Conservation (phyloP, 371 early-diverging fungal species). For the Mortierella sp. region DNA sequence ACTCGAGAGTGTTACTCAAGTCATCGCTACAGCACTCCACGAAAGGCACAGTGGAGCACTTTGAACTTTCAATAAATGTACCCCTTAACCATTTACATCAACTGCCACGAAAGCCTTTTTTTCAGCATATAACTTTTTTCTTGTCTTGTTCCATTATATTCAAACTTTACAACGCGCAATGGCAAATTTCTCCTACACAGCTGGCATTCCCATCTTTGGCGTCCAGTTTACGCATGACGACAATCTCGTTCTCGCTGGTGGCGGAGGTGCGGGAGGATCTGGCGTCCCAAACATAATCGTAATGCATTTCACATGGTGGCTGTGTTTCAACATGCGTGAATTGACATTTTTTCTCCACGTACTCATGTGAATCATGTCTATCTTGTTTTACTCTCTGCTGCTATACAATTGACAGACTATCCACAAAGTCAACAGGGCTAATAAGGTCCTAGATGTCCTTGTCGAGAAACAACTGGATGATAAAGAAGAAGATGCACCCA, state of each 20-base stretch:
- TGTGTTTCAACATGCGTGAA: not conserved
- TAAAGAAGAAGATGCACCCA: conserved; percentile 79
- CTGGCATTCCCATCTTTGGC: conserved; percentile 76
- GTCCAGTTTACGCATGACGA: conserved; percentile 68
- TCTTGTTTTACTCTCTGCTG: not conserved
- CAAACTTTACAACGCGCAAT: conserved; percentile 12
- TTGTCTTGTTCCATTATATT: not conserved
- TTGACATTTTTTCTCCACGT: not conserved
- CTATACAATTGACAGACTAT: conserved; percentile 56
- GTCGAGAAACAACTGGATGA: conserved; percentile 65
- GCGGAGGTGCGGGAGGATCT: conserved; percentile 76
- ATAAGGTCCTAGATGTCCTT: conserved; percentile 62
- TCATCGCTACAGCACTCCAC: conserved; percentile 54
- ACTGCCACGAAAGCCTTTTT: not conserved
- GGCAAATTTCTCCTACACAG: conserved; percentile 43
- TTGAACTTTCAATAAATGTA: conserved; percentile 15
- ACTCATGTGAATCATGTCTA: not conserved
- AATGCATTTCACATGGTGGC: conserved; percentile 14
- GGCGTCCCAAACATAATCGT: conserved; percentile 83
- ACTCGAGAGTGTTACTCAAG: conserved; percentile 56
- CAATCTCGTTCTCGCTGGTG: conserved; percentile 75
- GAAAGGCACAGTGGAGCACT: conserved; percentile 48
- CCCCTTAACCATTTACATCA: not conserved
- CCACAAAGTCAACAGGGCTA: conserved; percentile 65
- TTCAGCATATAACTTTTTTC: not conserved